Conservation (phyloP, 2,329 filamentous ascomycete species). For the Sporothrix pallida region DNA sequence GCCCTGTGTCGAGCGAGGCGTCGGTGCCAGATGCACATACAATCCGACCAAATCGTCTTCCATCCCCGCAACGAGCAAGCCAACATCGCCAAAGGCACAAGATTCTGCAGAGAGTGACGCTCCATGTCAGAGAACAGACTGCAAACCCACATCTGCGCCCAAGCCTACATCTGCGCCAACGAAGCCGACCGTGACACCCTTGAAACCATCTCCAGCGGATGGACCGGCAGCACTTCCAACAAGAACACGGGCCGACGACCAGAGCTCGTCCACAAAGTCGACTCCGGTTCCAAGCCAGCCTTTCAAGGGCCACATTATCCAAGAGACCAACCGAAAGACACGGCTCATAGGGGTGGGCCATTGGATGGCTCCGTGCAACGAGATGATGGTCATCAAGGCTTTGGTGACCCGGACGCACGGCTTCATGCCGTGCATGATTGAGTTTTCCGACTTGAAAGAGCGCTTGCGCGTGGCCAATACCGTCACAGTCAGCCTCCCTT, state of each 20-base stretch:
- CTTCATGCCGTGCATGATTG: conserved; percentile 16
- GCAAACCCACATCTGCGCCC: background rate
- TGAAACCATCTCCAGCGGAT: background rate
- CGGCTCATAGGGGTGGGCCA: conserved; percentile 30
- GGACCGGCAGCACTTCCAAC: background rate
- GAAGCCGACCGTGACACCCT: no score
- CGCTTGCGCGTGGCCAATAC: conserved; percentile 20
- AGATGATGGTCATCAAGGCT: conserved; percentile 30
- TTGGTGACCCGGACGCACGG: conserved; percentile 9
- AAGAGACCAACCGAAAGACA: conserved; percentile 23
- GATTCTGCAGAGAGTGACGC: background rate
- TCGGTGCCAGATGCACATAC: conserved; percentile 30
- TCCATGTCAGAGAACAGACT: background rate
- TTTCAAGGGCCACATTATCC: conserved; percentile 5
- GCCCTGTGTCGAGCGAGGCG: conserved; percentile 23
- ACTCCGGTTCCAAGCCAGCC: background rate
- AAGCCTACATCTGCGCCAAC: background rate
- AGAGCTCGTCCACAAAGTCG: background rate
- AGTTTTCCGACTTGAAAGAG: conserved; percentile 29
- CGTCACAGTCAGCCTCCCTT: background rate
- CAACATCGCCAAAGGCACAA: background rate
- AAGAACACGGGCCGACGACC: background rate
- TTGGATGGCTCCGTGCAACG: conserved; percentile 34
- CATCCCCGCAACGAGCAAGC: background rate
- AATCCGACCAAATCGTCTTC: background rate